phyloP scores from a whole-genome alignment of 441 rosid species.

The Metrosideros polymorpha region DNA sequence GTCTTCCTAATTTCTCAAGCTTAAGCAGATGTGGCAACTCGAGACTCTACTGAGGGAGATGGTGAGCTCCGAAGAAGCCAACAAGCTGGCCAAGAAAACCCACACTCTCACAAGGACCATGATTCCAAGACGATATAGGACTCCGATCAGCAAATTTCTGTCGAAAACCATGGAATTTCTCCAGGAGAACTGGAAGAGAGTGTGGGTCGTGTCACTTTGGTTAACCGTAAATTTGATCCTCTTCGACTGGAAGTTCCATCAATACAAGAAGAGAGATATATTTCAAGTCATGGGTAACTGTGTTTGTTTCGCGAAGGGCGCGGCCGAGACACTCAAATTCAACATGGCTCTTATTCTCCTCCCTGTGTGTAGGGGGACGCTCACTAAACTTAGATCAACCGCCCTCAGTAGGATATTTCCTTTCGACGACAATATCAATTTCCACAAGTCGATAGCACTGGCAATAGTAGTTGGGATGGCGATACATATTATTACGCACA shows the following conservation, averaged over 20 bases:
- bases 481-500: conserved; percentile 45
- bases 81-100: conserved; percentile 17
- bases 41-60: conserved; percentile 68
- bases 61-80: conserved; percentile 36
- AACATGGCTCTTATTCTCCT: conserved; percentile 77
- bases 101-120: conserved; percentile 56
- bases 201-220: conserved; percentile 55
- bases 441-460: conserved; percentile 60
- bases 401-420: conserved; percentile 46
- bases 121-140: conserved; percentile 67
- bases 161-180: conserved; percentile 31
- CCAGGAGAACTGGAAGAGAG: conserved; percentile 51
- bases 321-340: conserved; percentile 75
- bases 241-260: conserved; percentile 42
- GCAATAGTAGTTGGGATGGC: conserved; percentile 36
- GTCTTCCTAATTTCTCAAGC: neutral
- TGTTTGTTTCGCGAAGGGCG: conserved; percentile 69
- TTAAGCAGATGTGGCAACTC: conserved; percentile 76
- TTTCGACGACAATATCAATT: conserved; percentile 81
- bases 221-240: conserved; percentile 29
- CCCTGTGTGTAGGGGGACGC: conserved; percentile 72
- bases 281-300: conserved; percentile 69
- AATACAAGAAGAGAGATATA: conserved; percentile 16
- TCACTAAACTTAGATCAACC: conserved; percentile 64
- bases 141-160: conserved; percentile 39